Percentiles rank a stretch among this genome's conserved stretches.
Conservation (phyloP, 352 stramenopile species). For the Phytophthora pisi region DNA sequence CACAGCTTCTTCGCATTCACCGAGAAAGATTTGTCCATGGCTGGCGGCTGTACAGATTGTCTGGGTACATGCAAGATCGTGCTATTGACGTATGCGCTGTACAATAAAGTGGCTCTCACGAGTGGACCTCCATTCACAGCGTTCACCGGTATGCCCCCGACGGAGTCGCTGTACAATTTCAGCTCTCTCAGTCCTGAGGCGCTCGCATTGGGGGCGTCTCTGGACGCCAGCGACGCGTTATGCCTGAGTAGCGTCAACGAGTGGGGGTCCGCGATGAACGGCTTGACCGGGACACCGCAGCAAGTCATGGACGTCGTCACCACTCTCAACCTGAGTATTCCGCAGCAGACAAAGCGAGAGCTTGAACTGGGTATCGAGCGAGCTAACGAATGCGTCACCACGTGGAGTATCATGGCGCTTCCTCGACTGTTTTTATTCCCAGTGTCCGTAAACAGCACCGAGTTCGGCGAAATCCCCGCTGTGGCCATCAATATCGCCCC, state of each 20-base stretch:
- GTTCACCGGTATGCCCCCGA: slow-evolving; percentile 17
- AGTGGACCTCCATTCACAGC: slow-evolving; percentile 28
- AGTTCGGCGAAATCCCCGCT: slow-evolving; percentile 21
- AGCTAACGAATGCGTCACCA: slow-evolving; percentile 20
- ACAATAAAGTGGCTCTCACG: slow-evolving; percentile 17
- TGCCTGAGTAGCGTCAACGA: slow-evolving; percentile 29
- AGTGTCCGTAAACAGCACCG: slow-evolving; percentile 12
- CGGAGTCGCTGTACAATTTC: slow-evolving; percentile 26
- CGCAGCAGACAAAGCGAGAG: slow-evolving; percentile 22
- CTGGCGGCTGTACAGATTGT: slow-evolving; percentile 30
- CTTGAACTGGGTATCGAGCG: slow-evolving; percentile 22
- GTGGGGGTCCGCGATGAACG: slow-evolving; percentile 29
- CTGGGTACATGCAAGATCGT: slow-evolving; percentile 24
- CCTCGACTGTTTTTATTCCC: slow-evolving; percentile 31
- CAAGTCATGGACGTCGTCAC: slow-evolving; percentile 25
- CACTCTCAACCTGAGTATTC: slow-evolving; percentile 25
- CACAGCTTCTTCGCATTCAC: slow-evolving; percentile 35
- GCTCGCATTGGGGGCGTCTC: slow-evolving; percentile 14
- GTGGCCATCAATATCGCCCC: slow-evolving; percentile 33
- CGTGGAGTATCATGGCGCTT: slow-evolving; percentile 33
- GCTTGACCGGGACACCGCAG: slow-evolving; percentile 18
- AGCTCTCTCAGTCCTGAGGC: slow-evolving; percentile 19
- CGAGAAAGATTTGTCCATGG: slow-evolving; percentile 30
- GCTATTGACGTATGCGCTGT: slow-evolving; percentile 22
- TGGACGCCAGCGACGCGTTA: slow-evolving; percentile 22